Base-by-base conservation (phyloP, 352 stramenopile genomes). In the Pythium phragmiticola region DNA sequence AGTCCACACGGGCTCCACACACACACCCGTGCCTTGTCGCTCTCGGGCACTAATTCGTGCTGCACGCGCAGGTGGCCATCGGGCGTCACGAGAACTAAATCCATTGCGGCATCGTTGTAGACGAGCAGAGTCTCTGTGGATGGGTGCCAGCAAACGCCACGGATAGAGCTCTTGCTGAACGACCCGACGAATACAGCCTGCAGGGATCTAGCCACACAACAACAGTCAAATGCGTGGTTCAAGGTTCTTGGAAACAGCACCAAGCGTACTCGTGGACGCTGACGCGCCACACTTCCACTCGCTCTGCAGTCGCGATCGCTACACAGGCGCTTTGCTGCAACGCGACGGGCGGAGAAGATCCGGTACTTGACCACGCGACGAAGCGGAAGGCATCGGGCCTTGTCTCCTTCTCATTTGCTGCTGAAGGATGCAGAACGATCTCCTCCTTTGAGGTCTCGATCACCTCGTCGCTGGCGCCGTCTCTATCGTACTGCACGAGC, bases 1-100 rank as follows among this genome's bases (percentile, higher is more conserved):
- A 78, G 46, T 12, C 78, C 78, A 36, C 68, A 78, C 19, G 74
- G 70, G 53, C 73, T 85, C 78, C 78, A 87, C 9, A 65, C 73
- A 28, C 64, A 77, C 3, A 66, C 51, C 17, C 67, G 70, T 63
- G 69, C 77, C 7, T 61, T 55, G 0, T 67, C 30, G 23, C 66
- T 51, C 17, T 28, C 45, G 8, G 37, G 19, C 8, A 41, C n/a
- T 4, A 54, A 7, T 0, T 49, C 33, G 4, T 60, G 19, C 21
- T 55, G 12, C 11, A 45, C 34, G 6, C 17, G 13, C 7, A 56
- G 16, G n/a, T 50, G 41, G 19, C 28, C 39, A 14, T 60, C 49
- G 19, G 14, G 13, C 4, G 59, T 67, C 5, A 65, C 59, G 46
- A 72, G 52, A 19, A 82, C 42, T 47, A 81, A n/a, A 37, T 57